Evolutionary conservation across 2,329 filamentous ascomycete genomes (phyloP).

Genomic region (Penicillium sp.): DNA sequence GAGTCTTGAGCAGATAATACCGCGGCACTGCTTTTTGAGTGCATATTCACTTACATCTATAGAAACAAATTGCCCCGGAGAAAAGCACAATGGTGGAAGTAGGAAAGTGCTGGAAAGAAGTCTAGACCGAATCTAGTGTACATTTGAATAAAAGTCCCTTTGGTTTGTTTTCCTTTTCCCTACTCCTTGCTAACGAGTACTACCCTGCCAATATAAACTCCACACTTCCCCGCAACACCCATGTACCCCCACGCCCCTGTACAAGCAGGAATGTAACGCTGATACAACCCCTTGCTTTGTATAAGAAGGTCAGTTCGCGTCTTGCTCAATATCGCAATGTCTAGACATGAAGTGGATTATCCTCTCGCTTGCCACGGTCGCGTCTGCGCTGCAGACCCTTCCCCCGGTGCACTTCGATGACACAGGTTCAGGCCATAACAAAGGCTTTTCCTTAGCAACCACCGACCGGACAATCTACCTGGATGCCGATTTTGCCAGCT

Average conservation of each 20-base stretch:
- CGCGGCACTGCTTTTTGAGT: not conserved
- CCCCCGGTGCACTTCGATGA: constrained; percentile 30
- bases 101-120: not conserved
- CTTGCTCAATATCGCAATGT: not conserved
- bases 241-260: not conserved
- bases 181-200: not conserved
- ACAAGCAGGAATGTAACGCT: constrained; percentile 15
- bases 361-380: constrained; percentile 11
- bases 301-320: not conserved
- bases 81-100: not conserved
- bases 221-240: not conserved
- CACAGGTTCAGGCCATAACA: constrained; percentile 20
- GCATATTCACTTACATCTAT: not conserved
- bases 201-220: not conserved
- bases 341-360: constrained; percentile 11
- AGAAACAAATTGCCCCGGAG: not conserved
- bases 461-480: constrained; percentile 31
- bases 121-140: not conserved
- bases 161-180: not conserved
- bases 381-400: constrained; percentile 32
- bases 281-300: not conserved
- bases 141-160: not conserved
- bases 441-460: constrained; percentile 14
- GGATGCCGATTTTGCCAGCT: constrained; percentile 31
- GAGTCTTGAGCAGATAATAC: not conserved